Evolutionary conservation across 2,329 filamentous ascomycete genomes (phyloP).

Genomic region (Colletotrichum tamarilloi): DNA sequence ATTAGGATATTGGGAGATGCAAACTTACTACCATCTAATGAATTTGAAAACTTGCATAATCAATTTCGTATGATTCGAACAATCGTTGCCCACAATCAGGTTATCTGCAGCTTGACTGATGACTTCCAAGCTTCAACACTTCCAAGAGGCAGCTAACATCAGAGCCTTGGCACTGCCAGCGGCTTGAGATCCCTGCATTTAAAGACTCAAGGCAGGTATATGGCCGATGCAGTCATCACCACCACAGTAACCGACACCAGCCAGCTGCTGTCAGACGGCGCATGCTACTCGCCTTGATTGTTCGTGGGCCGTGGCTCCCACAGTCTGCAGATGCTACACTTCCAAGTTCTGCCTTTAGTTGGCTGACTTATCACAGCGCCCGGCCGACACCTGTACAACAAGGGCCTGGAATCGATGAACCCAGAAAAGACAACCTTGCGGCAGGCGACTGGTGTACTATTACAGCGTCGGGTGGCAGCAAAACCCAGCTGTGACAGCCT

Average conservation of each 20-base stretch:
- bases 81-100: too few species aligned
- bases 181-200: slow-evolving; percentile 9
- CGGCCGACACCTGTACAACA: neutral
- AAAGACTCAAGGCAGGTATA: slow-evolving; percentile 6
- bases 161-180: neutral
- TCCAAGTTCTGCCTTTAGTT: neutral
- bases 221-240: slow-evolving; percentile 21
- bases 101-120: neutral
- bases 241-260: neutral
- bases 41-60: neutral
- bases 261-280: neutral
- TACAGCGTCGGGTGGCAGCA: neutral
- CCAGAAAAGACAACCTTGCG: slow-evolving; percentile 15
- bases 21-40: slow-evolving; percentile 8
- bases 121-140: neutral
- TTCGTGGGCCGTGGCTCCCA: too few species aligned
- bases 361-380: neutral
- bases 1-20: neutral
- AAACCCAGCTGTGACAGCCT: neutral
- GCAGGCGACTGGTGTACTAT: neutral
- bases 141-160: neutral
- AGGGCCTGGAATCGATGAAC: slow-evolving; percentile 17
- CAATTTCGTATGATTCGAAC: too few species aligned
- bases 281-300: neutral
- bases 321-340: neutral